Evolutionary conservation across 208 protist genomes (phyloP), one percentile per base, ranked within the genome.

Genomic region (Crithidia brevicula): DNA sequence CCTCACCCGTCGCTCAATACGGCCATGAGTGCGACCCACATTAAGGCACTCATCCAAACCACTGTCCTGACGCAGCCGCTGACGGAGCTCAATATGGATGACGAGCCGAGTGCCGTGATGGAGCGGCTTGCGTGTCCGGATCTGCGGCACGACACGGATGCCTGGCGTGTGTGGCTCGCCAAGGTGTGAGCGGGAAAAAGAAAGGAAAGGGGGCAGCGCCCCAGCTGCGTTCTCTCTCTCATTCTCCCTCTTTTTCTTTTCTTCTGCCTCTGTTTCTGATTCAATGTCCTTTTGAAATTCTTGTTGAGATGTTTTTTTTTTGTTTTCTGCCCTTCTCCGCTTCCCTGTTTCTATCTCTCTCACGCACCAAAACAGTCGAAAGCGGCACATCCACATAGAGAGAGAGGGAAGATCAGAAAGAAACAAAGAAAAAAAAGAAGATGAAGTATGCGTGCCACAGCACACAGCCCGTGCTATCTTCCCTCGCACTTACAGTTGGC

Each of bases 101-200:
- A 81, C 27, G 68, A 77, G 10, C 56, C 71, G 36, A 67, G 60
- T 62, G 81, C 36, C 46, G 74, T 75, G 34, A 52, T 86, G 59
- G 71, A 79, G 65, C 64, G 71, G 11, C 53, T 90, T 43, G 79
- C 73, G 33, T 82, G 85, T 36, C 68, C 79, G n/a, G 89, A 94
- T 71, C 74, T 94, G 46, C 65, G 69, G 20, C 74, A 73, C 38
- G 89, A 90, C 3, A 82, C 82, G 18, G 67, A 81, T 43, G 79
- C 75, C 53, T 94, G 89, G 89, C 83, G 82, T 25, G 72, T 76
- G 51, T 92, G 83, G 85, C 62, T 94, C 20, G 71, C 77, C 15
- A 80, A 86, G 65, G 79, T 92, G 9, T 88, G 25, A 75, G 1
- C 34, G 46, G 22, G 62, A 25, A 3, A 34, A 56, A 42, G 9